A percentile compares a stretch with the other conserved stretches of the same genome.
Conservation (phyloP, 2,329 filamentous ascomycete genomes). For the Scopulariopsis brevicaulis region DNA sequence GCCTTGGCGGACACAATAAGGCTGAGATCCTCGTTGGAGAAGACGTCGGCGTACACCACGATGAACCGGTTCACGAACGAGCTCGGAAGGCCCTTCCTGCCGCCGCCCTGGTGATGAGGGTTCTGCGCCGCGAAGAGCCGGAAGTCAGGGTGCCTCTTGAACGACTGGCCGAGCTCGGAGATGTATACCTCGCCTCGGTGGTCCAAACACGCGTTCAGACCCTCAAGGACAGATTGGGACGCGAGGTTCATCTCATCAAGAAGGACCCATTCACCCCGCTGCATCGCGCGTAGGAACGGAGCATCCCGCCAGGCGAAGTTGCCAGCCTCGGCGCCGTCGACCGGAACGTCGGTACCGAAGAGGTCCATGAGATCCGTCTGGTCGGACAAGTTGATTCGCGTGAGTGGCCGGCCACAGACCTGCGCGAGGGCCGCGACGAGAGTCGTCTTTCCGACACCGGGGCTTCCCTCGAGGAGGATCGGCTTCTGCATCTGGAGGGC, state of each 20-base stretch:
- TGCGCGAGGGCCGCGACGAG: slow-evolving; percentile 76
- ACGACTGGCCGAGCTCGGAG: slow-evolving; percentile 88
- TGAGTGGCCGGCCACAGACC: slow-evolving; percentile 70
- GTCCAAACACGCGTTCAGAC: slow-evolving; percentile 90
- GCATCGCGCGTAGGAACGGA: slow-evolving; percentile 92
- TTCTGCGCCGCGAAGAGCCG: slow-evolving; percentile 96
- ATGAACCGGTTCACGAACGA: slow-evolving; percentile 98
- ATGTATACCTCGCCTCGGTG: slow-evolving; percentile 94
- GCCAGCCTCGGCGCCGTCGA: slow-evolving; percentile 83
- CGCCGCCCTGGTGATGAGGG: slow-evolving; percentile 92
- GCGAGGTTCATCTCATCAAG: slow-evolving; percentile 98
- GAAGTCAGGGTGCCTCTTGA: slow-evolving; percentile 80
- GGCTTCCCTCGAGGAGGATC: slow-evolving; percentile 88
- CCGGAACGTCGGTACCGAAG: slow-evolving; percentile 91
- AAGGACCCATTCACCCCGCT: slow-evolving; percentile 90
- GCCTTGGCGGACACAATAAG: slow-evolving; percentile 74
- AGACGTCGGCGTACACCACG: slow-evolving; percentile 91
- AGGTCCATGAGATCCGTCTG: slow-evolving; percentile 97
- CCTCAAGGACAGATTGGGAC: slow-evolving; percentile 92
- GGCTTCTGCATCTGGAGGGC: slow-evolving; percentile 84
- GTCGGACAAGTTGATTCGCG: slow-evolving; percentile 92
- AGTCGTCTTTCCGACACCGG: slow-evolving; percentile 97
- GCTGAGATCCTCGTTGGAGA: slow-evolving; percentile 68
- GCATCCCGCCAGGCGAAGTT: slow-evolving; percentile 94
- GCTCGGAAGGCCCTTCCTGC: slow-evolving; percentile 83